phyloP scores from a whole-genome alignment of 331 rosid genomes.

The Telfairia occidentalis region DNA sequence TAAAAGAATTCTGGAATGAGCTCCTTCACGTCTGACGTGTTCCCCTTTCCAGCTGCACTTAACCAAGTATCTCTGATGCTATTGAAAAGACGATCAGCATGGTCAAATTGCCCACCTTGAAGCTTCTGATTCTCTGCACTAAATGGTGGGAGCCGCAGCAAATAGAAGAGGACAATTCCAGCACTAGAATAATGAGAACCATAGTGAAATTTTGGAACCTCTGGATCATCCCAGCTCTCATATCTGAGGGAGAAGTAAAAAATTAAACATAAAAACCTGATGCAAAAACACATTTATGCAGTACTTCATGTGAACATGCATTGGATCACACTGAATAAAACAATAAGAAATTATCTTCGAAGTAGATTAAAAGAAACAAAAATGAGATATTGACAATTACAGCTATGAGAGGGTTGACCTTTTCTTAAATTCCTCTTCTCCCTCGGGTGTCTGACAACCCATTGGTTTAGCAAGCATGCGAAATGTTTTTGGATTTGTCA shows the following conservation, averaged over 20 bases:
- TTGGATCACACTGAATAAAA: not conserved
- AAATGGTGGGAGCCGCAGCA: constrained; percentile 92
- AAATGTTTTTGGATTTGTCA: constrained; percentile 68
- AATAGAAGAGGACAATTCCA: constrained; percentile 97
- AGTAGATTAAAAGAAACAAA: not conserved
- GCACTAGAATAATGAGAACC: constrained; percentile 99
- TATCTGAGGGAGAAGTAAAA: constrained; percentile 34
- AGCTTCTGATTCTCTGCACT: constrained; percentile 93
- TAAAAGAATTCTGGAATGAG: constrained; percentile 96
- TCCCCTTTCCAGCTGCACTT: constrained; percentile 98
- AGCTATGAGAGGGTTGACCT: constrained; percentile 39
- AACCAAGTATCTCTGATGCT: constrained; percentile 90
- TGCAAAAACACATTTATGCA: constrained; percentile 11
- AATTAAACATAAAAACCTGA: constrained; percentile 10
- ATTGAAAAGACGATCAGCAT: constrained; percentile 99
- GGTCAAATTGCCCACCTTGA: constrained; percentile 99
- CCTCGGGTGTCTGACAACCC: constrained; percentile 99
- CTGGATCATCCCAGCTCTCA: constrained; percentile 99
- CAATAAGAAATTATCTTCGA: not conserved
- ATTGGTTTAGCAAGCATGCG: constrained; percentile 83
- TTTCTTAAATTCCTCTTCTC: constrained; percentile 87
- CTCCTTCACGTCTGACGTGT: constrained; percentile 98
- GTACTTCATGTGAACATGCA: not conserved
- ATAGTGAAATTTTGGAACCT: constrained; percentile 95
- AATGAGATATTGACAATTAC: not conserved